Evolutionary conservation across 2,329 filamentous ascomycete species (phyloP), one percentile per base, ranked within the genome.

Genomic region (Tolypocladium album): DNA sequence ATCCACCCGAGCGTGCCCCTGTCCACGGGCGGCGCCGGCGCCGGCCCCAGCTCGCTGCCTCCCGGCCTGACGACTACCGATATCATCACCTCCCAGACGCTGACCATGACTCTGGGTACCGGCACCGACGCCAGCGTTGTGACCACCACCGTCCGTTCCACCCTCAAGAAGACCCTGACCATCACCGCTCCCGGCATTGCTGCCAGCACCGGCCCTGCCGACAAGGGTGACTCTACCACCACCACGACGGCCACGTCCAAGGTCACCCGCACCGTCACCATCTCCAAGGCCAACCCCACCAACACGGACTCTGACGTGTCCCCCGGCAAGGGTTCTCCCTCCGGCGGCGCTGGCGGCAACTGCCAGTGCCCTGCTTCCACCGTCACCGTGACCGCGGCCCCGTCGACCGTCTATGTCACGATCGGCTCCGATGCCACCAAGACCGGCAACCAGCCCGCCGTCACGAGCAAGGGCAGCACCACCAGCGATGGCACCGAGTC

Each of bases 81-180:
- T 45, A 61, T 70, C 55, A 67, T 71, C 64, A 70, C 66, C 22
- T 67, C 69, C 61, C 70, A 70, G 67, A 71, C 69, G 61, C 62
- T 70, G 50, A 75, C 73, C 62, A 66, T 73, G 53, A 75, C 71
- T 55, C 61, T 72, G 31, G 72, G 73, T 61, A 69, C 65, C 45
- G 71, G 70, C 55, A 64, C 64, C n/a, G 63, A 61, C 12, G 67
- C 67, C 61, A 66, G 65, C 34, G 58, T 77, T 67, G 63, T 78
- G 73, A 72, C 70, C 63, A 78, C 76, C 67, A 74, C 77, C 60
- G 68, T 81, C 62, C 77, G 70, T 58, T 71, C 74, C 62, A 79
- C 76, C 61, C 68, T 75, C 64, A 65, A 75, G 67, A 68, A 73
- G 65, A 76, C 77, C 62, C 58, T 72, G 59, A 72, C 69, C 27